Evolutionary conservation across 129 eudicot genomes (phyloP).

Genomic region (Scalesia atractyloides): DNA sequence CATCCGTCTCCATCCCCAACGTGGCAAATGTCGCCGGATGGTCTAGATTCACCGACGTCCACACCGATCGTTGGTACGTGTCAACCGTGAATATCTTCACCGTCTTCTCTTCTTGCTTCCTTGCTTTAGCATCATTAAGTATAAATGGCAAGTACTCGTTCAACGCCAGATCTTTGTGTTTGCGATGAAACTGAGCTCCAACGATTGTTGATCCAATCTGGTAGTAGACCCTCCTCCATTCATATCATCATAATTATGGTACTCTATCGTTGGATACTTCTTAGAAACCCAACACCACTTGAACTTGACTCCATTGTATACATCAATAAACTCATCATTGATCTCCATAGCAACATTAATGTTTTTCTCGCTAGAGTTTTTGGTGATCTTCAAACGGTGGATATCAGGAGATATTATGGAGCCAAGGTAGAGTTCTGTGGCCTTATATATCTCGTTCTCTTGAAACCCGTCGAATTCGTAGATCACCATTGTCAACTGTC

Average conservation of each 20-base stretch:
- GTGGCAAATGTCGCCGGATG: slow-evolving; percentile 69
- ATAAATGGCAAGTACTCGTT: slow-evolving; percentile 57
- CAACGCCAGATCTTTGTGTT: slow-evolving; percentile 46
- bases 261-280: slow-evolving; percentile 6
- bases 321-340: slow-evolving; percentile 45
- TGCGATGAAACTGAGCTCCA: slow-evolving; percentile 54
- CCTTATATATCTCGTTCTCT: slow-evolving; percentile 56
- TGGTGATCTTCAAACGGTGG: slow-evolving; percentile 49
- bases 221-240: slow-evolving; percentile 31
- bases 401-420: slow-evolving; percentile 34
- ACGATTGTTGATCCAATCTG: slow-evolving; percentile 45
- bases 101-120: slow-evolving; percentile 41
- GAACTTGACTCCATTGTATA: slow-evolving; percentile 36
- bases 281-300: slow-evolving; percentile 47
- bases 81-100: slow-evolving; percentile 50
- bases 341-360: slow-evolving; percentile 49
- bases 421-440: slow-evolving; percentile 51
- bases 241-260: slow-evolving; percentile 39
- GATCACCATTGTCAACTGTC: slow-evolving; percentile 54
- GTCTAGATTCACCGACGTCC: slow-evolving; percentile 56
- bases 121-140: slow-evolving; percentile 30
- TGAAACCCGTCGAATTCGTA: slow-evolving; percentile 59
- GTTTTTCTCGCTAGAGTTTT: slow-evolving; percentile 43
- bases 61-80: slow-evolving; percentile 2
- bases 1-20: slow-evolving; percentile 56